phyloP scores from a whole-genome alignment of 2,329 filamentous ascomycete species.

The Nemania sp. region DNA sequence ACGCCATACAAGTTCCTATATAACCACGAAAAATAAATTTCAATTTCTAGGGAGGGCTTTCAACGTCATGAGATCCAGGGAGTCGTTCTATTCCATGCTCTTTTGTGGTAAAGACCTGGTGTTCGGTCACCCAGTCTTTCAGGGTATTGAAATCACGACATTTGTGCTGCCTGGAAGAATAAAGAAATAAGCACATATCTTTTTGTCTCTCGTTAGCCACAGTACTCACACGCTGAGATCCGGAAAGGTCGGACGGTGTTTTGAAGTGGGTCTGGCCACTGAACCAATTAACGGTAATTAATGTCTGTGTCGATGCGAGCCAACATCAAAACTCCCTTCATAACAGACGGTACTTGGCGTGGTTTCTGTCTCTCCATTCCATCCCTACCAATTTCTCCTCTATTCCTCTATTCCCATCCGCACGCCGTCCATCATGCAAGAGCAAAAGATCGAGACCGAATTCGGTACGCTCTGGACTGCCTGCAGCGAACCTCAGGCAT shows the following conservation, averaged over 20 bases:
- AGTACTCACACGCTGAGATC: background rate
- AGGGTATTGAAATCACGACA: background rate
- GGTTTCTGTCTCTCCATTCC: background rate
- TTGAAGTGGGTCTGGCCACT: too few relatives aligned
- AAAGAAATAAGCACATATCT: background rate
- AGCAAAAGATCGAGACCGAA: slow-evolving; percentile 1
- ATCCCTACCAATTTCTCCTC: background rate
- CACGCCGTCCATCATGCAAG: background rate
- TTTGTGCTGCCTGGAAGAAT: background rate
- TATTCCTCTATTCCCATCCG: background rate
- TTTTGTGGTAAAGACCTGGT: background rate
- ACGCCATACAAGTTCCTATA: background rate
- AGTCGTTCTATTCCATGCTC: background rate
- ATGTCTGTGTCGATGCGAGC: background rate
- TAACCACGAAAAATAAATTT: background rate
- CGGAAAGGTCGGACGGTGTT: background rate
- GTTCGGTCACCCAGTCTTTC: background rate
- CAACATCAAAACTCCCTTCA: background rate
- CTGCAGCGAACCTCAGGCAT: background rate
- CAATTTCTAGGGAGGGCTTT: background rate
- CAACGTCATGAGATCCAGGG: background rate
- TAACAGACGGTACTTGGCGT: background rate
- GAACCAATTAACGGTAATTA: too few relatives aligned
- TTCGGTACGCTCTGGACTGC: slow-evolving; percentile 2
- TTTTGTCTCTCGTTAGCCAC: background rate